A percentile compares a stretch with the other conserved stretches of the same genome.
Evolutionary conservation across 768 basidiomycete genomes (phyloP).

Genomic region (Tylopilus vinaceipallidus): DNA sequence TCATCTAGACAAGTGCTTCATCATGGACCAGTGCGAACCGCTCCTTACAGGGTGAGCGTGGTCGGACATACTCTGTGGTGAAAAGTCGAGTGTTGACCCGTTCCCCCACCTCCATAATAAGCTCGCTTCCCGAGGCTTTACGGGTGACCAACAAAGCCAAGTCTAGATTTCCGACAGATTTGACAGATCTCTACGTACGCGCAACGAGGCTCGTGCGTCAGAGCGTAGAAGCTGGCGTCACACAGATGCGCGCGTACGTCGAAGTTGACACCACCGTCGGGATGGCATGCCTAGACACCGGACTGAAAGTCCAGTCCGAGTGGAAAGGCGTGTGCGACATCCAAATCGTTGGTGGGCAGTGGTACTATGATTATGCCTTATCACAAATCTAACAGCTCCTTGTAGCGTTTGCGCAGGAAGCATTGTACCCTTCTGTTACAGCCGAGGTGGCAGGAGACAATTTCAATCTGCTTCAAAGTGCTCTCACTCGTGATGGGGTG

Average conservation of each 20-base stretch:
- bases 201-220: constrained; percentile 54
- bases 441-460: constrained; percentile 42
- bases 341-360: constrained; percentile 51
- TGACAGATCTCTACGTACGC: constrained; percentile 47
- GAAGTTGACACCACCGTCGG: constrained; percentile 58
- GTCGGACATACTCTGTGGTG: not conserved
- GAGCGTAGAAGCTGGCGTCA: constrained; percentile 61
- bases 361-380: not conserved
- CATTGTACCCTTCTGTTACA: constrained; percentile 41
- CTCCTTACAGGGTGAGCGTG: constrained; percentile 49
- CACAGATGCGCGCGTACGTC: constrained; percentile 65
- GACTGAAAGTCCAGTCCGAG: constrained; percentile 44
- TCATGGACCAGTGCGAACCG: constrained; percentile 52
- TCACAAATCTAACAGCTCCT: not conserved
- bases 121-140: constrained; percentile 57
- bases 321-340: constrained; percentile 50
- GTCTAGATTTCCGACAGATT: constrained; percentile 41
- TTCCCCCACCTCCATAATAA: constrained; percentile 21
- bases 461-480: constrained; percentile 42
- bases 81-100: not conserved
- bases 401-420: constrained; percentile 62
- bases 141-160: constrained; percentile 51
- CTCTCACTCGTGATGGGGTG: constrained; percentile 40
- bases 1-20: constrained; percentile 69
- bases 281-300: constrained; percentile 52